phyloP scores from a whole-genome alignment of 2,329 filamentous ascomycete genomes.

The Amauroascus niger region DNA sequence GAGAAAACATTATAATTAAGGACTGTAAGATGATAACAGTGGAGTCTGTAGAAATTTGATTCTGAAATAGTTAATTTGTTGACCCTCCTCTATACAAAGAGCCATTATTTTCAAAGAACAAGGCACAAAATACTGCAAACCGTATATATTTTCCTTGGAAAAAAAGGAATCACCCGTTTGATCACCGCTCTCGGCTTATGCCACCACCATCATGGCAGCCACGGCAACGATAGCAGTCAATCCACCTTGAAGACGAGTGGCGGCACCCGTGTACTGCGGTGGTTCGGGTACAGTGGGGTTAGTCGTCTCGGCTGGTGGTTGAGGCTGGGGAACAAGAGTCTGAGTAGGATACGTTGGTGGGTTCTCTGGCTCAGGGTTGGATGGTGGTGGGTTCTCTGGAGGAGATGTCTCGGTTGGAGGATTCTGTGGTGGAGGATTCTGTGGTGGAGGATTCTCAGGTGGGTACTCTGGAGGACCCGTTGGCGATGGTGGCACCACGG shows the following conservation, averaged over 20 bases:
- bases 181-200: conserved; percentile 8
- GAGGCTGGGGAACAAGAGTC: conserved; percentile 13
- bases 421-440: neutral
- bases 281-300: conserved; percentile 8
- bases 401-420: neutral
- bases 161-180: neutral
- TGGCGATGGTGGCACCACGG: conserved; percentile 6
- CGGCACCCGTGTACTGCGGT: conserved; percentile 14
- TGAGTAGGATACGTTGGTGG: conserved; percentile 23
- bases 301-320: conserved; percentile 7
- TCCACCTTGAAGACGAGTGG: conserved; percentile 10
- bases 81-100: conserved; percentile 1
- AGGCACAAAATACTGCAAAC: neutral
- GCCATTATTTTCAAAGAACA: neutral
- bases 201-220: conserved; percentile 13
- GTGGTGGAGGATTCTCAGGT: neutral
- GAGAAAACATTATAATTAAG: neutral
- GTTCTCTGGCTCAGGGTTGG: neutral
- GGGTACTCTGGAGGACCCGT: conserved; percentile 1
- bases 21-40: neutral
- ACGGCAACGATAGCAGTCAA: conserved; percentile 12
- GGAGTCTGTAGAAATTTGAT: neutral
- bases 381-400: conserved; percentile 13
- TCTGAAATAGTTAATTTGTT: neutral
- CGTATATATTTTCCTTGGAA: neutral